Evolutionary conservation across 192 early-diverging fungal species (phyloP).

Genomic region (Backusella tarrabulga): DNA sequence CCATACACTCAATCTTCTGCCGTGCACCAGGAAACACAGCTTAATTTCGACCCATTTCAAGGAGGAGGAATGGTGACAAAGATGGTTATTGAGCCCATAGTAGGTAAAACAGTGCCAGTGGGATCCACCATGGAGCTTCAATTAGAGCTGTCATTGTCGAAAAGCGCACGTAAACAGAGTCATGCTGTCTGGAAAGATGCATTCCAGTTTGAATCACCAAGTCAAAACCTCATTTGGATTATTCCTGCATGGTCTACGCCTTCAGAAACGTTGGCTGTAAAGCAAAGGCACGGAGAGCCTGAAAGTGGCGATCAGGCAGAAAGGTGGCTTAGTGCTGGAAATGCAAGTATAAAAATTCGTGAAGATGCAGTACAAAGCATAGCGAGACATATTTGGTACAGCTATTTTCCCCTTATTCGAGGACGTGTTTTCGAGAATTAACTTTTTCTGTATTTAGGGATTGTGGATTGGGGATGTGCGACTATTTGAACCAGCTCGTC

Average conservation of each 20-base stretch:
- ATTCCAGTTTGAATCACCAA: background rate
- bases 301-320: slow-evolving; percentile 24
- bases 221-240: slow-evolving; percentile 2
- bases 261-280: background rate
- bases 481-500: background rate
- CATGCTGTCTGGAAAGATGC: slow-evolving; percentile 1
- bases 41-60: slow-evolving; percentile 13
- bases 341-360: slow-evolving; percentile 1
- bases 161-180: background rate
- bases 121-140: background rate
- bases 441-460: slow-evolving; percentile 18
- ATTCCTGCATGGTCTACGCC: slow-evolving; percentile 21
- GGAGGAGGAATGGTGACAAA: slow-evolving; percentile 23
- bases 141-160: background rate
- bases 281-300: background rate
- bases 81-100: background rate
- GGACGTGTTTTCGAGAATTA: background rate
- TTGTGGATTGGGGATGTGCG: slow-evolving; percentile 34
- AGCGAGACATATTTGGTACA: slow-evolving; percentile 34
- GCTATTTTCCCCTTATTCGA: background rate
- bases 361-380: slow-evolving; percentile 35
- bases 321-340: background rate
- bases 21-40: slow-evolving; percentile 1
- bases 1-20: background rate
- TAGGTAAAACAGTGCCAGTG: background rate